Evolutionary conservation across 306 rosid genomes (phyloP), one percentile per base, ranked within the genome.

Genomic region (Quercus bicolor): DNA sequence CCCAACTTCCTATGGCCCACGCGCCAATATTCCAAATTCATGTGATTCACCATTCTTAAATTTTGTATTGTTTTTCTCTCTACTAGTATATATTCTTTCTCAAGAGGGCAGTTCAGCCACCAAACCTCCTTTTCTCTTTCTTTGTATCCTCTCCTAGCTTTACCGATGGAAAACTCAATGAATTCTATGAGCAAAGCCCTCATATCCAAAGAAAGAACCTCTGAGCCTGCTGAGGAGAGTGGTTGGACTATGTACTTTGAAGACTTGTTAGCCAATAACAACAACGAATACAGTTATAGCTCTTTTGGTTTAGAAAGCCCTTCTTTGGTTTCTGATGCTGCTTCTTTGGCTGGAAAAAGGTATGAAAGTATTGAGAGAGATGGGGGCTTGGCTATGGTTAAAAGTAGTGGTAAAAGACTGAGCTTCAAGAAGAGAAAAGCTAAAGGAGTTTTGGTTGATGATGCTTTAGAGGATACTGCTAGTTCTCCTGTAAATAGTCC

Each of bases 401-500:
- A 57, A 8, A 66, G 70, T 75, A 65, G 75, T 70, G 15, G 69
- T 23, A 77, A 71, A 15, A 81, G 78, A 66, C 68, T 68, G 68
- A 83, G 88, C 74, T 82, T 86, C 77, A 84, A 84, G 78, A 89
- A 86, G 75, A 89, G 89, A 79, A 87, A 86, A 84, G 72, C 77
- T 51, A 84, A 71, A 69, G 69, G 79, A 37, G 57, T 74, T 61
- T 51, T 90, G 71, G 59, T 79, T 73, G 98, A 94, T 78, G 92
- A 91, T 23, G 83, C 88, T 66, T 87, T 94, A 86, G 97, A 88
- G 82, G 98, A 92, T 83, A 94, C 98, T 40, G 97, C 98, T 72
- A 94, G 82, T 70, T 94, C 98, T 86, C 97, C 97, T 3, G 73
- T 91, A 59, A 83, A 80, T 31, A 88, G 90, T 81, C 93, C 93